Base-by-base conservation (phyloP, 768 basidiomycete genomes). In the Mycena metata region DNA sequence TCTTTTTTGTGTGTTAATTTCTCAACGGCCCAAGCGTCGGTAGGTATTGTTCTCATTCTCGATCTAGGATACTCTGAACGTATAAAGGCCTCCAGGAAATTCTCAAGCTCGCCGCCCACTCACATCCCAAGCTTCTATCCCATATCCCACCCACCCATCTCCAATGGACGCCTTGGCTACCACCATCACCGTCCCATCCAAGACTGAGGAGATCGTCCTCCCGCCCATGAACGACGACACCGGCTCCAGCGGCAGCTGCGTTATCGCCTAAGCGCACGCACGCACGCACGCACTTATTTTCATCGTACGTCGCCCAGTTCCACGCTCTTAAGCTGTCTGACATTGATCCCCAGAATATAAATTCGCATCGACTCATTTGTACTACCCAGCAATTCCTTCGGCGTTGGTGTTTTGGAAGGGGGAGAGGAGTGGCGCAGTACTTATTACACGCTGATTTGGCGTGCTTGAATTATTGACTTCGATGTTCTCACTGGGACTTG, bases 181-280 rank as follows among this genome's bases (percentile, higher is more conserved):
- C 55, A 54, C 49, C 45, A 15, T 39, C 15, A 60, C 55, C 61
- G n/a, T 70, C 33, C 36, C 69, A 11, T 58, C 65, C 49, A 70
- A 70, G 61, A 30, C 56, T 17, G 69, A 70, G 56, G 69, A 70
- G 42, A 46, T 66, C 26, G 21, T 56, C 36, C 64, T 70, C 51
- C 69, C 69, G 19, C 69, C 69, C 35, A 54, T 60, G 43, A 70
- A 67, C 55, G 69, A 64, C 43, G 69, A 70, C 61, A 59, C 39
- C 0, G 69, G 69, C 24, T 57, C 59, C 30, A 67, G 66, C 35
- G 66, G 66, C 21, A 47, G 52, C 49, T 68, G 67, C 41, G 56
- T 68, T 17, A 67, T 70, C 23, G 65, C 16, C 11, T 26, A n/a
- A 3, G 15, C 35, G 10, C 33, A 35, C n/a, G n/a, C n/a, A n/a